Base-by-base conservation (phyloP, 2,329 filamentous ascomycete species). In the Elsinoe fawcettii region DNA sequence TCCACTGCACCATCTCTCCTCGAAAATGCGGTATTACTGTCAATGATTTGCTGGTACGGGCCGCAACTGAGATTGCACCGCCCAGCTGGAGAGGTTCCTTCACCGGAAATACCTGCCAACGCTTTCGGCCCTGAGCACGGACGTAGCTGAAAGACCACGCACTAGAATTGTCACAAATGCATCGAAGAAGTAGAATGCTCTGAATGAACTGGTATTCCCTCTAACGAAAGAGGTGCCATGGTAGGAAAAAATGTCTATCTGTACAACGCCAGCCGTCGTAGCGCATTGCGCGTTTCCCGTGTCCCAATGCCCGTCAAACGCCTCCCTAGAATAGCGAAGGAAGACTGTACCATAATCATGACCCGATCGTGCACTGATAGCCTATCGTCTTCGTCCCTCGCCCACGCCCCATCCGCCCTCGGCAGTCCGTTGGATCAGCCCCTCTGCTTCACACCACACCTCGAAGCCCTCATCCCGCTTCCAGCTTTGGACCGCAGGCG, bases 361-460 rank as follows among this genome's bases (percentile, higher is more conserved):
- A n/a, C 27, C 14, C 25, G 12, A 51, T 34, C 25, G 14, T 51
- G 22, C 16, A 34, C 46, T 25, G 32, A n/a, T 46, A 39, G 25
- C 32, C 27, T 51, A 53, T 34, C 49, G 30, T 34, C 53, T 47
- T 14, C 47, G 22, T 16, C 56, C 56, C 39, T 70, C 68, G 59
- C 71, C 65, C 58, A 62, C 68, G 67, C 67, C 72, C 41, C 59
- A 60, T 5, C 64, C 66, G 5, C 60, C 59, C 7, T 63, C 47
- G 47, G 25, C 49, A 11, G 64, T 66, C 18, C 57, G 53, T 3
- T 62, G 64, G 39, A 76, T 64, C 30, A 77, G 61, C 1, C 70
- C 69, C 59, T 76, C 70, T 0, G 64, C 56, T 8, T 70, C 30
- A 27, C 77, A 63, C 66, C 74, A 78, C 8, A 62, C 55, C 60